These are phyloP conservation scores for Phlegmacium glaucopus DNA, from an alignment of 768 basidiomycete genomes.

Conservation along the genomic window DNA sequence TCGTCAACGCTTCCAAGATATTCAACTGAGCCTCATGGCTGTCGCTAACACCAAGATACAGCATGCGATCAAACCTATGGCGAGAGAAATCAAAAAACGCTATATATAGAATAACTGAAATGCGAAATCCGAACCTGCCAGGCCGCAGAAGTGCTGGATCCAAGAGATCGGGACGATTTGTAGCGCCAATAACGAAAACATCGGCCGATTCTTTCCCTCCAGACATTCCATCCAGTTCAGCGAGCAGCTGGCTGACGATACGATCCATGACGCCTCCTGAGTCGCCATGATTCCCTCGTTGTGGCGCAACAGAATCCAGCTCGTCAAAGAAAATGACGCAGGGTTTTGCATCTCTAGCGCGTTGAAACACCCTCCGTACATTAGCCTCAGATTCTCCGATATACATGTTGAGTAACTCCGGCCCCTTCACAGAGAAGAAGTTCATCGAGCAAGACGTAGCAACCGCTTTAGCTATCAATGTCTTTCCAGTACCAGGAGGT, in stretches of 20 bases:
- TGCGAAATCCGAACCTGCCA: constrained; percentile 53
- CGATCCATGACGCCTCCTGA: constrained; percentile 98
- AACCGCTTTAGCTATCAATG: constrained; percentile 92
- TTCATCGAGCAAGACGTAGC: constrained; percentile 94
- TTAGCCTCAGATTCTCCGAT: constrained; percentile 99
- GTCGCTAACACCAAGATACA: constrained; percentile 91
- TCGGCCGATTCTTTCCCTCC: constrained; percentile 55
- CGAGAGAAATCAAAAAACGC: not conserved
- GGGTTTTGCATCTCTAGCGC: constrained; percentile 86
- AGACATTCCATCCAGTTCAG: constrained; percentile 91
- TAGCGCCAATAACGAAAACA: constrained; percentile 94
- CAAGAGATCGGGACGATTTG: constrained; percentile 89
- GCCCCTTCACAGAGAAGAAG: constrained; percentile 97
- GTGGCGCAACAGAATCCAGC: constrained; percentile 91
- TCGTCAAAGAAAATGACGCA: constrained; percentile 98
- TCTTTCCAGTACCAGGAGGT: constrained; percentile 95
- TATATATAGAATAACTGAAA: not conserved
- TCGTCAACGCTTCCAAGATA: constrained; percentile 86
- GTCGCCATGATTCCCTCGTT: constrained; percentile 92
- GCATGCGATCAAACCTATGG: constrained; percentile 89
- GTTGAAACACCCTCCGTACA: constrained; percentile 88
- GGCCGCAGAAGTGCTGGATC: constrained; percentile 89
- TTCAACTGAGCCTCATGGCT: constrained; percentile 81
- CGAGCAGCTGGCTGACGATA: constrained; percentile 91
- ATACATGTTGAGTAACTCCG: constrained; percentile 96